Evolutionary conservation across 768 basidiomycete genomes (phyloP).

Genomic region (Pilatotrama ljubarskyi): DNA sequence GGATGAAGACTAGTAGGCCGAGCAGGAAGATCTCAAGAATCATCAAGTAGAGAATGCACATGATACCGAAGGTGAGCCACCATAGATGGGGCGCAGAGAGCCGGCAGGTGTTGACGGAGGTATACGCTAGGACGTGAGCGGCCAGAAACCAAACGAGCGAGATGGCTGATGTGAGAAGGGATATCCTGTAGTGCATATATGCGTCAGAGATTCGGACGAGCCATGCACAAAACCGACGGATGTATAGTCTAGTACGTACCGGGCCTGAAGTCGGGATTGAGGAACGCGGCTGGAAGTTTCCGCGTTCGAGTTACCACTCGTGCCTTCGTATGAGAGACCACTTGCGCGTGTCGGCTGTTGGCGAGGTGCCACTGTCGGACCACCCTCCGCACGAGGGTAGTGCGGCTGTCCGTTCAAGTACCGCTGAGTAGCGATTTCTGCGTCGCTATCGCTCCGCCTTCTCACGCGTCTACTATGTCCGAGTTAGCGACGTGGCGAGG

Average conservation of each 20-base stretch:
- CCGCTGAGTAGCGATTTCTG: slow-evolving; percentile 30
- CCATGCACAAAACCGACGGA: neutral
- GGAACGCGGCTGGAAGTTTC: slow-evolving; percentile 9
- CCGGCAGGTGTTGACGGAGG: slow-evolving; percentile 73
- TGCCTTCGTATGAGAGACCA: slow-evolving; percentile 12
- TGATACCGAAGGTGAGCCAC: slow-evolving; percentile 83
- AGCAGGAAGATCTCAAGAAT: slow-evolving; percentile 70
- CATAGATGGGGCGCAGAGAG: slow-evolving; percentile 76
- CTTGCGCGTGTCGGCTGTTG: neutral
- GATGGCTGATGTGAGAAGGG: slow-evolving; percentile 64
- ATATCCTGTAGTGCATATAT: slow-evolving; percentile 43
- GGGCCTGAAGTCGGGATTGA: slow-evolving; percentile 31
- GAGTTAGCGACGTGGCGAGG: neutral
- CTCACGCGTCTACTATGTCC: neutral
- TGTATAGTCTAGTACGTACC: slow-evolving; percentile 23
- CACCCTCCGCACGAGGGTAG: neutral
- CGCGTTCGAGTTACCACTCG: neutral
- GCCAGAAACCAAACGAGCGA: slow-evolving; percentile 83
- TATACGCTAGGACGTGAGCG: slow-evolving; percentile 78
- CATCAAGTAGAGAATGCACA: slow-evolving; percentile 79
- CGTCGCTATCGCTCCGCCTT: slow-evolving; percentile 3
- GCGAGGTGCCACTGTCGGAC: neutral
- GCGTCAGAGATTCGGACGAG: neutral
- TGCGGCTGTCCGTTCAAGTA: slow-evolving; percentile 17
- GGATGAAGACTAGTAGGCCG: slow-evolving; percentile 73